These are phyloP conservation scores for Syzygium syzygioides DNA, from an alignment of 441 rosid genomes.

Conservation along the genomic window DNA sequence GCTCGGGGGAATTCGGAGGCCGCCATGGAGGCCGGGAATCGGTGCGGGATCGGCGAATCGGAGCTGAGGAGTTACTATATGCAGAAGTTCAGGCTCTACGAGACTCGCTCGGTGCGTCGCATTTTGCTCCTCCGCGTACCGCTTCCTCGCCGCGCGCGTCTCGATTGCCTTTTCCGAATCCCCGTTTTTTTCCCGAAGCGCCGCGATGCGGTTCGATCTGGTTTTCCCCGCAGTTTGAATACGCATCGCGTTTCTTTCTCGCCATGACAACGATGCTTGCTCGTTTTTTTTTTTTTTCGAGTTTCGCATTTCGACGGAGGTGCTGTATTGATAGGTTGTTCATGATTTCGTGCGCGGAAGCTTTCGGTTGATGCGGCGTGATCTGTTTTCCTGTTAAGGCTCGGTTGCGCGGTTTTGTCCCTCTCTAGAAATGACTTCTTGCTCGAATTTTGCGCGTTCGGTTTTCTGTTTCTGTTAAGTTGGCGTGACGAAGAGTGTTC, in stretches of 20 bases:
- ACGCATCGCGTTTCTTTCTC: neutral
- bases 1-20: neutral
- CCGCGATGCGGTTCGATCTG: neutral
- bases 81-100: slow-evolving; percentile 64
- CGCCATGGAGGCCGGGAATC: slow-evolving; percentile 17
- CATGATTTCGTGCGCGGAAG: neutral
- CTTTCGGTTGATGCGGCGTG: neutral
- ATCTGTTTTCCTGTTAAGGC: neutral
- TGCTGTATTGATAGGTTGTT: neutral
- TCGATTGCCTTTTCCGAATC: neutral
- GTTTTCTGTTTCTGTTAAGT: neutral
- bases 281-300: neutral
- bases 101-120: slow-evolving; percentile 56
- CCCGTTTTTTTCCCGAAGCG: neutral
- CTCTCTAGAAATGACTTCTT: neutral
- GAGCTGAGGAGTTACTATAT: slow-evolving; percentile 27
- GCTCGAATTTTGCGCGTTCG: neutral
- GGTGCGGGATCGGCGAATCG: slow-evolving; percentile 22
- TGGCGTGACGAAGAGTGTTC: neutral
- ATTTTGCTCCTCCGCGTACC: neutral
- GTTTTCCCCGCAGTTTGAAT: neutral
- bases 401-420: neutral
- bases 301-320: neutral
- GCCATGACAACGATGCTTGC: neutral
- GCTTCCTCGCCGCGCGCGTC: neutral